Base-by-base conservation (phyloP, 176 grass and related monocot genomes). In the Cenchrus fungigraminus region DNA sequence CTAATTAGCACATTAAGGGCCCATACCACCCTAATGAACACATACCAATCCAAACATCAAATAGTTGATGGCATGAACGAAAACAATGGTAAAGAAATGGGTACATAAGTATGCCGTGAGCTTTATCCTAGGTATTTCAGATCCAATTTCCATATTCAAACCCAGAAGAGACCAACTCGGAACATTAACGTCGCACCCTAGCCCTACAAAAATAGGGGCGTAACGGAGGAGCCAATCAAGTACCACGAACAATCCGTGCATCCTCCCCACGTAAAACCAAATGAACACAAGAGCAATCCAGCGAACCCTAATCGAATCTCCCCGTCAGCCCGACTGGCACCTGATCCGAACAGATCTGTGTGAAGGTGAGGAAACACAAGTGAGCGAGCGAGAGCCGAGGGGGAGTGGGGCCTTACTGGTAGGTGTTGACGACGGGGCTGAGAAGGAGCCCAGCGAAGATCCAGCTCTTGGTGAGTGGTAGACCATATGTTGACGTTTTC, bases 391-490 rank as follows among this genome's bases (percentile, higher is more conserved):
- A 44, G 43, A 32, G 1, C 43, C 43, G 43, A 44, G 43, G 43
- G 25, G 34, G 44, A 20, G 4, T 0, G 29, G 40, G 13, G 19
- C 7, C 90, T 78, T 92, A 94, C 97, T 88, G 79, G 90, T 99
- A 99, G 86, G 93, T 96, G 52, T 90, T 93, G 82, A 99, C 6
- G 88, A 99, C 32, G 34, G 93, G 93, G 73, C 60, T 3, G 84
- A 99, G 61, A 75, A 99, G 86, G n/a, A 99, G 93, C 31, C 91
- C 94, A 59, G 93, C 97, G 71, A 75, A 94, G 90, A 99, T 86
- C 97, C 97, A 99, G 90, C 96, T 99, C 91, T 99, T 93, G 31
- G 93, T 86, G 59, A 99, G 78, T 94, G 97, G 90, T 95, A 25
- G 25, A 25, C 25, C 25, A 25, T 25, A 25, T 25, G 25, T 25